Evolutionary conservation across 257 asterid species (phyloP).

Genomic region (Scutellaria galericulata): DNA sequence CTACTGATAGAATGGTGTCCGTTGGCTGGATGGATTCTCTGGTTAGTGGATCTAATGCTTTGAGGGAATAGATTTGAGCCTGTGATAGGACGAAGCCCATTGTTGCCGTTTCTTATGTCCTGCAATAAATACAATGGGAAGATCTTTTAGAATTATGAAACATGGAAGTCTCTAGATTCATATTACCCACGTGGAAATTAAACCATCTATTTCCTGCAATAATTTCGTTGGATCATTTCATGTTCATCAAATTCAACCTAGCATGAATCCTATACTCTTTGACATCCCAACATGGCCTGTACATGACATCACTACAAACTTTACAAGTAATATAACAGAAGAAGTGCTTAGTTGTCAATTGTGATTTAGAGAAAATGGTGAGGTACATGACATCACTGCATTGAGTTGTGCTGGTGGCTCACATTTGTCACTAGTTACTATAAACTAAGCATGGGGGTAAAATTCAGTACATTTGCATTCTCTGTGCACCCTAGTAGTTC

Average conservation of each 20-base stretch:
- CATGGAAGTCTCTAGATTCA: neutral
- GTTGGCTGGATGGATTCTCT: constrained; percentile 58
- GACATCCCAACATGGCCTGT: neutral
- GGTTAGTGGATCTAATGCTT: constrained; percentile 80
- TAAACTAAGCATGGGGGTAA: neutral
- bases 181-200: neutral
- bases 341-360: neutral
- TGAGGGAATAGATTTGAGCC: constrained; percentile 93
- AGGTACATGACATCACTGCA: constrained; percentile 6
- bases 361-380: neutral
- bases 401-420: constrained; percentile 4
- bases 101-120: constrained; percentile 78
- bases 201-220: no score
- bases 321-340: neutral
- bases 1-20: constrained; percentile 43
- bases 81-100: constrained; percentile 66
- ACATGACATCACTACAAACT: neutral
- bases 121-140: constrained; percentile 47
- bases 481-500: neutral
- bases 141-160: constrained; percentile 38
- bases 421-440: neutral
- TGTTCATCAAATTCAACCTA: neutral
- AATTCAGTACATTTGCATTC: neutral
- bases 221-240: neutral
- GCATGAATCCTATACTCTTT: neutral